A percentile compares a stretch with the other conserved stretches of the same genome.
These are phyloP conservation scores for Aureobasidium sp. DNA, from an alignment of 2,329 filamentous ascomycete species.

Conservation along the genomic window DNA sequence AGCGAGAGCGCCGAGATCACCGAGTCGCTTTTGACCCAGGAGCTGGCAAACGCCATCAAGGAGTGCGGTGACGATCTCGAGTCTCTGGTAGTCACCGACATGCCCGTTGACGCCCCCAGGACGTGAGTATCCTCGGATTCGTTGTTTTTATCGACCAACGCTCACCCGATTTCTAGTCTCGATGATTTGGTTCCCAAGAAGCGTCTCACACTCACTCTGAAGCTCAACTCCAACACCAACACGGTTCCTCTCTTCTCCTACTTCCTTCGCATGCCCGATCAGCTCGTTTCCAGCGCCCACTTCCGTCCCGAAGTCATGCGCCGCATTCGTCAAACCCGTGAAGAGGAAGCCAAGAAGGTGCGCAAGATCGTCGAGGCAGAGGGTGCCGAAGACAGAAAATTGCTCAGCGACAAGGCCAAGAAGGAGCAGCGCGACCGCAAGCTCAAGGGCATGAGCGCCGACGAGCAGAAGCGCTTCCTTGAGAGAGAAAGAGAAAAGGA, in stretches of 20 bases:
- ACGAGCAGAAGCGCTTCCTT: slow-evolving; percentile 45
- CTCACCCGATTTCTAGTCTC: slow-evolving; percentile 44
- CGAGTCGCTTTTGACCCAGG: slow-evolving; percentile 75
- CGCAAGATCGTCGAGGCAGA: slow-evolving; percentile 68
- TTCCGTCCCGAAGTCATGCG: slow-evolving; percentile 83
- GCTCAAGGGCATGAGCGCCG: slow-evolving; percentile 59
- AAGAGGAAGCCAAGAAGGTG: slow-evolving; percentile 70
- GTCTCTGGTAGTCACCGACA: slow-evolving; percentile 81
- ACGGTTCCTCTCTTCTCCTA: slow-evolving; percentile 63
- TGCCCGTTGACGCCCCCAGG: slow-evolving; percentile 75
- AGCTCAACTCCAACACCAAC: slow-evolving; percentile 53
- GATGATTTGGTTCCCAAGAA: slow-evolving; percentile 80
- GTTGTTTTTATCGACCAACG: not conserved
- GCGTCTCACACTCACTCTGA: slow-evolving; percentile 68
- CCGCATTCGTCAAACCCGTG: slow-evolving; percentile 72
- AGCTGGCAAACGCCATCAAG: slow-evolving; percentile 71
- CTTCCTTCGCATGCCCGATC: slow-evolving; percentile 78
- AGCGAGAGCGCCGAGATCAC: slow-evolving; percentile 94
- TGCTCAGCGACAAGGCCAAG: slow-evolving; percentile 54
- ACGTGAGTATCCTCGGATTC: slow-evolving; percentile 49
- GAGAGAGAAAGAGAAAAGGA: slow-evolving; percentile 86
- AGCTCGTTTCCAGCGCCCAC: slow-evolving; percentile 64
- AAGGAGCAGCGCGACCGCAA: slow-evolving; percentile 66
- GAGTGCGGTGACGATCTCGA: slow-evolving; percentile 68
- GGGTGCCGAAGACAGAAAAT: slow-evolving; percentile 52